phyloP scores from a whole-genome alignment of 192 early-diverging fungal species.

The Rhizophagus sp. region DNA sequence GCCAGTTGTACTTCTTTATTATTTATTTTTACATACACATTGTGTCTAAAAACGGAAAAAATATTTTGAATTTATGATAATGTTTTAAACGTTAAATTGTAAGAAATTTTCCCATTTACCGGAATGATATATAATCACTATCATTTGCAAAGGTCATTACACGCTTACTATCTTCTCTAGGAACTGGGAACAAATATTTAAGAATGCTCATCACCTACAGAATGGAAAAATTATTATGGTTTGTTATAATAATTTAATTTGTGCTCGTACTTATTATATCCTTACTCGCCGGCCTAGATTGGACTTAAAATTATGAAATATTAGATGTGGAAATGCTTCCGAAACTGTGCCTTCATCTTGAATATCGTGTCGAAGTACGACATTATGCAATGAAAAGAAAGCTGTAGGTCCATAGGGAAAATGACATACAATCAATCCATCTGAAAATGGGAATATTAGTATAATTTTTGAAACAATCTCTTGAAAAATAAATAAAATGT shows the following conservation, averaged over 20 bases:
- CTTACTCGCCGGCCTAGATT: conserved; percentile 80
- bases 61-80: not conserved
- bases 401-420: conserved; percentile 98
- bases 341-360: conserved; percentile 95
- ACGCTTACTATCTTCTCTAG: conserved; percentile 92
- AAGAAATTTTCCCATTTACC: conserved; percentile 36
- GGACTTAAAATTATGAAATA: conserved; percentile 92
- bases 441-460: conserved; percentile 37
- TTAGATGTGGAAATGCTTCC: conserved; percentile 95
- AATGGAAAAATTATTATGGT: not conserved
- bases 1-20: conserved; percentile 91
- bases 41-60: conserved; percentile 69
- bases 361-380: conserved; percentile 97
- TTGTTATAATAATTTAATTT: too few relatives aligned
- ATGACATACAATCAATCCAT: conserved; percentile 93
- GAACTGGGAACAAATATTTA: conserved; percentile 97
- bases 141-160: conserved; percentile 98
- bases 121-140: conserved; percentile 94
- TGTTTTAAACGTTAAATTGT: too few relatives aligned
- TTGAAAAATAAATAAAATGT: not conserved
- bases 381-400: conserved; percentile 97
- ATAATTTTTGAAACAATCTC: conserved; percentile 9
- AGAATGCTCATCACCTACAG: conserved; percentile 77
- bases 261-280: not conserved
- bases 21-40: conserved; percentile 89